Conservation (phyloP, 331 rosid species). For the Spiraea crenata region DNA sequence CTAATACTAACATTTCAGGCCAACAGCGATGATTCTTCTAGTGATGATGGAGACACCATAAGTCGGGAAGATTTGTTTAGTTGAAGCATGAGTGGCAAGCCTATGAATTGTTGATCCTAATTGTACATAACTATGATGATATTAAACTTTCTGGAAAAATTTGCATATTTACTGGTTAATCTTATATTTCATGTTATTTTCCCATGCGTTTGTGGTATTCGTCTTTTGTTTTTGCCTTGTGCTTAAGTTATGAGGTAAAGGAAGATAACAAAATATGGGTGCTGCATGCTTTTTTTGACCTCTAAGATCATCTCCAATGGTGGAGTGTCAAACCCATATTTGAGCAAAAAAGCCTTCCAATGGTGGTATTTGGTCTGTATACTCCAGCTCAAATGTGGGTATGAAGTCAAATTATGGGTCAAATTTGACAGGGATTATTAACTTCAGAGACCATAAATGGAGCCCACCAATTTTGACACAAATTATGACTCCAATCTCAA, state of each 20-base stretch:
- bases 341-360: no score
- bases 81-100: constrained; percentile 28
- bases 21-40: constrained; percentile 46
- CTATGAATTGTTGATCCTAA: constrained; percentile 26
- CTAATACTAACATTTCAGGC: constrained; percentile 53
- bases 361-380: no score
- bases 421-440: no score
- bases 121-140: constrained; percentile 44
- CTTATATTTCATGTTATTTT: neutral
- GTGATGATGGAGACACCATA: constrained; percentile 34
- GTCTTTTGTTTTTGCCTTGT: neutral
- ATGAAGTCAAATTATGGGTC: no score
- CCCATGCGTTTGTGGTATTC: neutral
- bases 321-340: no score
- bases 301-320: no score
- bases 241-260: neutral
- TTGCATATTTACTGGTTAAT: neutral
- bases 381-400: no score
- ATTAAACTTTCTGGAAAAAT: neutral
- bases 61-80: constrained; percentile 55
- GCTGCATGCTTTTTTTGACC: no score
- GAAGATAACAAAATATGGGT: no score
- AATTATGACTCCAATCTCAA: no score
- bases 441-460: no score
- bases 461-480: no score